Evolutionary conservation across 495 filamentous ascomycete species (phyloP).

Genomic region (Daldinia caldariorum): DNA sequence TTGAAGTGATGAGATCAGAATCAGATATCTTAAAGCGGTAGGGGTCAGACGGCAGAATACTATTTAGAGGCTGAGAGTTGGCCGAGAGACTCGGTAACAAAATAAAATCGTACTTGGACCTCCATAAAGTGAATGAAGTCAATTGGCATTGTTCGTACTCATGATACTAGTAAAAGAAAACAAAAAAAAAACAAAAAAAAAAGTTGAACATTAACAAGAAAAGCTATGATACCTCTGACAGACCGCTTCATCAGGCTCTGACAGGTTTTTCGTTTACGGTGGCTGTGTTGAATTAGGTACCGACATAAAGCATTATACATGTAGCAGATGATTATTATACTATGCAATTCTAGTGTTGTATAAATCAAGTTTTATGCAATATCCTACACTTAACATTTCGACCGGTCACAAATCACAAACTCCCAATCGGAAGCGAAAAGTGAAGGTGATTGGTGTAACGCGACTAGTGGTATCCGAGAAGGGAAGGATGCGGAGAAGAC

Average conservation of each 20-base stretch:
- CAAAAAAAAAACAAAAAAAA: background rate
- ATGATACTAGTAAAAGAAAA: constrained; percentile 3
- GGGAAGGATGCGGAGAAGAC: constrained; percentile 32
- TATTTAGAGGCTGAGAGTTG: constrained; percentile 28
- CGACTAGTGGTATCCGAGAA: background rate
- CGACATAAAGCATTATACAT: too few relatives aligned
- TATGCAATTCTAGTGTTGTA: constrained; percentile 7
- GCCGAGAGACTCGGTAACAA: constrained; percentile 32
- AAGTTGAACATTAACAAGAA: background rate
- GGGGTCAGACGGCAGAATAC: constrained; percentile 26
- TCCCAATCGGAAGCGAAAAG: background rate
- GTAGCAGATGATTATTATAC: background rate
- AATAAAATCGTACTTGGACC: constrained; percentile 25
- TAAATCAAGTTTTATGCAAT: constrained; percentile 2
- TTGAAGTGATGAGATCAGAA: constrained; percentile 14
- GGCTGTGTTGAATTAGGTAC: constrained; percentile 10
- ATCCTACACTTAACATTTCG: background rate
- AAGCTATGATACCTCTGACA: background rate
- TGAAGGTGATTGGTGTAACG: background rate
- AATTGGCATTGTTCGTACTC: constrained; percentile 11
- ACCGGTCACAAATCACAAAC: constrained; percentile 1
- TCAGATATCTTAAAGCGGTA: constrained; percentile 34
- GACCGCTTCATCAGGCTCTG: background rate
- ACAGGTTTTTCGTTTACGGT: background rate
- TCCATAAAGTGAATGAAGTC: background rate